Base-by-base conservation (phyloP, 148 eudicot species). In the Nepenthes mirabilis region DNA sequence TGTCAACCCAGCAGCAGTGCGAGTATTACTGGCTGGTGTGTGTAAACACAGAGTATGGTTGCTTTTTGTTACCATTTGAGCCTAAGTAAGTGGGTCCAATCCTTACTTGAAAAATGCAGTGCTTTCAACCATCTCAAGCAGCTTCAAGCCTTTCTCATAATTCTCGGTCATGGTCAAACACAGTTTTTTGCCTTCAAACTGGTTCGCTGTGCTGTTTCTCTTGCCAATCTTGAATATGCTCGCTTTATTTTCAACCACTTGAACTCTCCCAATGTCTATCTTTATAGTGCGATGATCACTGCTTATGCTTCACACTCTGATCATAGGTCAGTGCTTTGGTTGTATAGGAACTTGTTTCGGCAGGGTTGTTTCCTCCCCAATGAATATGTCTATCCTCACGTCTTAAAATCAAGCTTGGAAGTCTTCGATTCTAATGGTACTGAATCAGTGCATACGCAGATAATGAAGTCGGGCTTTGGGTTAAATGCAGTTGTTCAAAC, bases 401-500 rank as follows among this genome's bases (percentile, higher is more conserved):
- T 40, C 6, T 40, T 40, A 40, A 40, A 40, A 40, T 40, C 45
- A 40, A 40, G 45, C 45, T 40, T 8, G 4, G 45, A 40, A 40
- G 8, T 8, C 4, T 40, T 40, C 45, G 4, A 40, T 40, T 40
- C 8, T 4, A 57, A 11, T 56, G 88, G 94, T 34, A 69, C 75
- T 48, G 77, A 77, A 70, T 33, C 75, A 77, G 73, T 85, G 59
- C 91, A 82, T 67, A 57, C 91, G 72, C 96, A 88, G 80, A 71
- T 85, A 6, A 5, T 77, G 33, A 88, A 79, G 70, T 76, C 60
- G 37, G 96, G 91, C 37, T 82, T 80, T 56, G 82, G 77, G 50
- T 40, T 54, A 48, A 77, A 85, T 81, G 79, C 91, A 37, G 77
- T 85, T 79, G 96, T 85, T 58, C 77, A 85, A 70, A 85, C 88